Evolutionary conservation across 805 yeast species (phyloP), one percentile per base, ranked within the genome.

Genomic region (Clavispora carvajalis): DNA sequence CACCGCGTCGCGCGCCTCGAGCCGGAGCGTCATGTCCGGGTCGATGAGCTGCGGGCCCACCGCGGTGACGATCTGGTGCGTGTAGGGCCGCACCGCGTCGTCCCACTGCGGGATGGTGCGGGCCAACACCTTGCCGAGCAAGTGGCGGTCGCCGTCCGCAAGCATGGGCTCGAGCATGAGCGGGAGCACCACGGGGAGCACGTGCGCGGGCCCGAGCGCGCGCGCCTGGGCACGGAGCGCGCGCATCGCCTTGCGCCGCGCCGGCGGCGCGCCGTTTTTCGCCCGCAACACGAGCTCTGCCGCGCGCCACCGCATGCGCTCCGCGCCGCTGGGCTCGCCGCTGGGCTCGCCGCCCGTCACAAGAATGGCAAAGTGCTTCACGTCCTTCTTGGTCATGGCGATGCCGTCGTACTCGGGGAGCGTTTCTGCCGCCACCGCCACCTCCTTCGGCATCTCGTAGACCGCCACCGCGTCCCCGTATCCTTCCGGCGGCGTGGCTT

Each of bases 81-180:
- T 79, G 49, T 70, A 85, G 0, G 96, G 96, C 33, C 82, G 65
- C 3, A 87, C 73, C 38, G 70, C 55, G 34, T 75, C 83, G 28
- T 80, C 88, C 12, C 90, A 63, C 47, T 73, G 80, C 55, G 76
- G 78, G 7, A 90, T 58, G 0, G 87, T 67, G 25, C 96, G 66
- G 26, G 81, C 87, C 11, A 85, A 63, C 7, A 86, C 76, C 58
- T 89, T 90, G 11, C 88, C 84, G 41, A 91, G 65, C 10, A 88
- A 58, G 63, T 87, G 95, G 13, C 95, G 73, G 58, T 91, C 97
- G 48, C 80, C 85, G 35, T 85, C 93, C 48, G 82, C 91, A 21
- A 89, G 61, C 3, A 76, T 60, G 29, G 79, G 79, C 46, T 87
- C 96, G 55, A 83, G 64, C 33, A 90, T 62, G 19, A 91, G 60